A percentile compares a stretch with the other conserved stretches of the same genome.
Evolutionary conservation across 2,329 filamentous ascomycete species (phyloP).

Genomic region (Scytalidium sp.): DNA sequence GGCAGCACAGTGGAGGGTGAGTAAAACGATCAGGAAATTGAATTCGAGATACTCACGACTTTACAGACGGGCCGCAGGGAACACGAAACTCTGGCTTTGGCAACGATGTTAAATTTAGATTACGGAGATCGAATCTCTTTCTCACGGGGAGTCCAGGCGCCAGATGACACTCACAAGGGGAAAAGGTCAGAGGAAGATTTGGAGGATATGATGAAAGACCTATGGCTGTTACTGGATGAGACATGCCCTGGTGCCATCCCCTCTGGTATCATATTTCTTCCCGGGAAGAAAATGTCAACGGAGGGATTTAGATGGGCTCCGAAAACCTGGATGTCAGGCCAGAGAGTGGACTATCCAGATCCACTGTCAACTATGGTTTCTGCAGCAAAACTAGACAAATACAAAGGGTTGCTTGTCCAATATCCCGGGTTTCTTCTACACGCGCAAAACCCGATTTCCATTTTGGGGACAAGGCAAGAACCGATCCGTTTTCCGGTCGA

Average conservation of each 20-base stretch:
- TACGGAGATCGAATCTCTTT: no score
- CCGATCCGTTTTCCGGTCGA: conserved; percentile 3
- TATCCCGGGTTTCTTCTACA: conserved; percentile 7
- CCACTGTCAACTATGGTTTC: not conserved
- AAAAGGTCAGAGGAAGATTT: not conserved
- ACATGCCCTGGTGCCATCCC: conserved; percentile 3
- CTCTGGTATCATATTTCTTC: conserved; percentile 5
- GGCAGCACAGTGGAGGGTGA: conserved; percentile 5
- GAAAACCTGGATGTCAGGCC: conserved; percentile 1
- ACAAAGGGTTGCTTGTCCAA: conserved; percentile 3
- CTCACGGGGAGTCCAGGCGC: no score
- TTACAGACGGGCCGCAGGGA: not conserved
- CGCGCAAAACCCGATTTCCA: not conserved
- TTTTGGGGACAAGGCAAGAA: not conserved
- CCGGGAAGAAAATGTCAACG: conserved; percentile 1
- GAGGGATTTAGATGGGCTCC: conserved; percentile 3
- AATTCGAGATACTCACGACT: no score
- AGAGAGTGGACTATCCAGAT: conserved; percentile 6
- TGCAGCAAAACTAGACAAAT: not conserved
- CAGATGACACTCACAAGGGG: no score
- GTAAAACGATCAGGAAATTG: no score
- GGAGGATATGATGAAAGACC: conserved; percentile 4
- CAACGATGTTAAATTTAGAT: conserved; percentile 3
- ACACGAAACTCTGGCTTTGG: conserved; percentile 5
- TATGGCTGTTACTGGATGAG: conserved; percentile 3